Conservation (phyloP, 768 basidiomycete species). For the Cystobasidium onofrii region DNA sequence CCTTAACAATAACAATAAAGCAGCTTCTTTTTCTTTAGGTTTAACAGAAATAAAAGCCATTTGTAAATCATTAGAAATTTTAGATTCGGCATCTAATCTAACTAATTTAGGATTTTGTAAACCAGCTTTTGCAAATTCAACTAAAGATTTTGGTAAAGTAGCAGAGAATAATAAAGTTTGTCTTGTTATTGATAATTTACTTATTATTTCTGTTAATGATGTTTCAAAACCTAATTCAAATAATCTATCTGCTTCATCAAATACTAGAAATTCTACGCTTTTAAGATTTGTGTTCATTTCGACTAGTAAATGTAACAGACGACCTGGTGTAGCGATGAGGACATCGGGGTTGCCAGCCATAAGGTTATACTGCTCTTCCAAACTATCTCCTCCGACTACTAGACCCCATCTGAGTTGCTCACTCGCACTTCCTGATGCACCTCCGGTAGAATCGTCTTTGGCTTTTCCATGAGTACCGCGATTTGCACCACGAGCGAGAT, state of each 20-base stretch:
- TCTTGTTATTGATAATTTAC: slow-evolving; percentile 72
- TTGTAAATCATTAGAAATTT: slow-evolving; percentile 83
- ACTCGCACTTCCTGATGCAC: slow-evolving; percentile 47
- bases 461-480: slow-evolving; percentile 55
- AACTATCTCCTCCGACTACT: slow-evolving; percentile 85
- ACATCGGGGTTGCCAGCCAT: slow-evolving; percentile 89
- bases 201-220: slow-evolving; percentile 80
- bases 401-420: slow-evolving; percentile 77
- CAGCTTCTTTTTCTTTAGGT: slow-evolving; percentile 87
- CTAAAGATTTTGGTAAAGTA: slow-evolving; percentile 86
- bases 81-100: slow-evolving; percentile 90
- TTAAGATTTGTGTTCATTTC: slow-evolving; percentile 93
- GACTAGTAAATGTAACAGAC: slow-evolving; percentile 87
- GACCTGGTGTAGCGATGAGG: slow-evolving; percentile 98
- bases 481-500: slow-evolving; percentile 63
- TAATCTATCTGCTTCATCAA: slow-evolving; percentile 93
- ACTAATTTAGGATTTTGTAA: slow-evolving; percentile 86
- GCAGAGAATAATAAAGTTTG: slow-evolving; percentile 95
- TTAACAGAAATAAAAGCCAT: slow-evolving; percentile 93
- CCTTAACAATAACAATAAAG: slow-evolving; percentile 68
- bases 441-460: background rate
- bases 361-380: slow-evolving; percentile 95
- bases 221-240: slow-evolving; percentile 98
- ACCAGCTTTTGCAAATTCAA: slow-evolving; percentile 98
- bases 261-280: slow-evolving; percentile 79